Conservation (phyloP, 1,284 basidiomycete genomes). For the Heterobasidion parviporum region DNA sequence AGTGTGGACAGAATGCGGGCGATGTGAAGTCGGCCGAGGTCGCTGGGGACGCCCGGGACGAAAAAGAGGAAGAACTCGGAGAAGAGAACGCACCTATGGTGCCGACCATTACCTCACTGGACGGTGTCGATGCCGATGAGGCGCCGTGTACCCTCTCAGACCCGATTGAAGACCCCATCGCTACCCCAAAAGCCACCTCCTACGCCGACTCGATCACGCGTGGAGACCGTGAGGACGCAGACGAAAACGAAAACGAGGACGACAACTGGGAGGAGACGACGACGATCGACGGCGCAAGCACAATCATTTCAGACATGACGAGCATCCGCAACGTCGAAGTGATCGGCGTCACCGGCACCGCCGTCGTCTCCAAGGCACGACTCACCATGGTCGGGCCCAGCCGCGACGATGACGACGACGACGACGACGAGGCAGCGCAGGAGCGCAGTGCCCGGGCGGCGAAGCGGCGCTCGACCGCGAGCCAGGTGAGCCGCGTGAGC, state of each 20-base stretch:
- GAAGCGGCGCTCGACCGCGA: neutral
- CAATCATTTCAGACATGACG: constrained; percentile 1
- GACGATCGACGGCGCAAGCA: constrained; percentile 16
- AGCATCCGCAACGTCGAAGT: constrained; percentile 18
- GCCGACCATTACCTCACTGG: too few species aligned
- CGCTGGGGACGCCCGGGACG: too few species aligned
- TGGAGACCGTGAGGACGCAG: neutral
- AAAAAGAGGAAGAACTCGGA: too few species aligned
- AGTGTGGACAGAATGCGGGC: neutral
- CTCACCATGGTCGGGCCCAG: constrained; percentile 14
- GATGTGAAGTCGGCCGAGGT: too few species aligned
- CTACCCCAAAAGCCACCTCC: too few species aligned
- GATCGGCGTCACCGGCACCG: constrained; percentile 24
- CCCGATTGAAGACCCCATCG: too few species aligned
- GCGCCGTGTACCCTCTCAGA: too few species aligned
- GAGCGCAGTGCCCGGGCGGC: constrained; percentile 11
- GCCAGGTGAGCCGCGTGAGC: constrained; percentile 29
- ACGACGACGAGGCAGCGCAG: neutral
- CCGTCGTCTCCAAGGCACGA: constrained; percentile 22
- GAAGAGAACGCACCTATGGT: too few species aligned
- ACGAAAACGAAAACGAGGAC: constrained; percentile 5
- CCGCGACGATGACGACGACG: neutral
- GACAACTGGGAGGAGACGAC: constrained; percentile 10
- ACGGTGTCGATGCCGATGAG: too few species aligned
- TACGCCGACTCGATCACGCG: neutral